phyloP scores from a whole-genome alignment of 768 basidiomycete genomes.

The Boletus pseudopeckii region DNA sequence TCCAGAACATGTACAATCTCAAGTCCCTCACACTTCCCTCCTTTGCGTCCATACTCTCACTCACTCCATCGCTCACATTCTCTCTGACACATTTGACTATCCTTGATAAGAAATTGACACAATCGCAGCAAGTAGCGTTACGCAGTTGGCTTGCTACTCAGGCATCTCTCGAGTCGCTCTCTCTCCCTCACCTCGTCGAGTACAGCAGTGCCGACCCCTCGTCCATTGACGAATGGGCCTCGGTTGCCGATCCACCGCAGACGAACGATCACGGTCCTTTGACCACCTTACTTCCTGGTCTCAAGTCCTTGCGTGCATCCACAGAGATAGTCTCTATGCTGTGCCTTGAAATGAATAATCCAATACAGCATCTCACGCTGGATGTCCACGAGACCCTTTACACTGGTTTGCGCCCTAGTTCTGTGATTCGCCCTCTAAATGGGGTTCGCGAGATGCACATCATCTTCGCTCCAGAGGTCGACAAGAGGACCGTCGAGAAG shows the following conservation, averaged over 20 bases:
- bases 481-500: conserved; percentile 32
- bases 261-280: neutral
- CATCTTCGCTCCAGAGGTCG: conserved; percentile 31
- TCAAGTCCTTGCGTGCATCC: conserved; percentile 27
- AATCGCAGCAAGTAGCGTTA: conserved; percentile 19
- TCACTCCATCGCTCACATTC: conserved; percentile 19
- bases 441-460: conserved; percentile 31
- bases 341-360: conserved; percentile 13
- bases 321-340: conserved; percentile 22
- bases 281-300: conserved; percentile 19
- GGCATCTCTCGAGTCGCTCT: conserved; percentile 24
- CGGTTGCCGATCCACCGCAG: neutral
- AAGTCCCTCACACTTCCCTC: conserved; percentile 25
- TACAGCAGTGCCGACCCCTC: neutral
- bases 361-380: conserved; percentile 22
- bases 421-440: conserved; percentile 23
- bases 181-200: conserved; percentile 26
- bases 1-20: conserved; percentile 31
- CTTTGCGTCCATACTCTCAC: conserved; percentile 22
- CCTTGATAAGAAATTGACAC: conserved; percentile 24
- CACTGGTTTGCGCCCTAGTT: conserved; percentile 27
- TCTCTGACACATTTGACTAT: conserved; percentile 26
- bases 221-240: conserved; percentile 11
- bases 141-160: conserved; percentile 26
- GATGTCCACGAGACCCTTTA: conserved; percentile 29